Base-by-base conservation (phyloP, 768 basidiomycete genomes). In the Crassisporium funariophilum region DNA sequence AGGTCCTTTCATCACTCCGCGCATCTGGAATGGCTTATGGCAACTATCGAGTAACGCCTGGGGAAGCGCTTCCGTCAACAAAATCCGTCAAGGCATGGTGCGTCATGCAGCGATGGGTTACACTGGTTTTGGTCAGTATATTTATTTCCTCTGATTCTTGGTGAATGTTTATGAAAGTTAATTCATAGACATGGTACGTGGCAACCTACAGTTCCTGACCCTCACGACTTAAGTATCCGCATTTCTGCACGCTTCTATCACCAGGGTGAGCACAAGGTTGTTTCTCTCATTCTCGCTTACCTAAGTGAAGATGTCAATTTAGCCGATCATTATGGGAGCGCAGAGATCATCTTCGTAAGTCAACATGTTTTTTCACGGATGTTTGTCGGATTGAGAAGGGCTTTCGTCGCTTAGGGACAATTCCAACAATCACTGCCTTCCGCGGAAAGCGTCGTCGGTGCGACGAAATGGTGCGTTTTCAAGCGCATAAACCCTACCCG, bases 381-480 rank as follows among this genome's bases (percentile, higher is more conserved):
- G 20, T 44, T 45, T 34, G 6, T 44, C 46, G 44, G 43, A 41
- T 35, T 49, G 36, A 49, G 31, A n/a, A 41, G 44, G 35, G 16
- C 27, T 49, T 37, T n/a, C 24, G 43, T 42, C 36, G 16, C 27
- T 5, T 63, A 91, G 89, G 90, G 89, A 10, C 81, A 86, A 62
- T 88, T 87, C 66, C 76, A 76, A 56, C 59, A 68, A 51, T 70
- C 75, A 10, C 63, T 80, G 13, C 62, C 71, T 21, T 52, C 66
- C 22, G 58, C 73, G 21, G 59, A 69, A 27, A 56, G 65, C 3
- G 74, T 87, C 8, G 51, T 91, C 19, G 86, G 88, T 34, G 88
- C 85, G 1, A 93, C 91, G 2, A 93, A 93, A 61, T 93, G 88
- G 88, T 91, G 89, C 62, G 79, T 89, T 11, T 91, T 91, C 70